phyloP scores from a whole-genome alignment of 345 rosid species.

The Crucihimalaya himalaica region DNA sequence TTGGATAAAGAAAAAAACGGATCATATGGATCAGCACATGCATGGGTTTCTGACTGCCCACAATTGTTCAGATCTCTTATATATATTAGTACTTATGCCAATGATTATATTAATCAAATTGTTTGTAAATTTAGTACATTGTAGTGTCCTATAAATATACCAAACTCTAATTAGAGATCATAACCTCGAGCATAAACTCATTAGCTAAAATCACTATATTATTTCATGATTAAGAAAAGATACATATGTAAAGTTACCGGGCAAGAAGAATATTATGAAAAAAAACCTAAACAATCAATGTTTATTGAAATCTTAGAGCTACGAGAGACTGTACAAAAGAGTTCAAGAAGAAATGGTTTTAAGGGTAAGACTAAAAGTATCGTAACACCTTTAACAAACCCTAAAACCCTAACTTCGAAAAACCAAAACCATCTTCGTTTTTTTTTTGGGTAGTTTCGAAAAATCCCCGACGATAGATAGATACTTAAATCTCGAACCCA shows the following conservation, averaged over 20 bases:
- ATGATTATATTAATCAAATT: conserved; percentile 19
- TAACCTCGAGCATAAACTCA: not conserved
- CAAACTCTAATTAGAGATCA: conserved; percentile 3
- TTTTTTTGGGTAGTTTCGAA: conserved; percentile 20
- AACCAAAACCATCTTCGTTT: conserved; percentile 23
- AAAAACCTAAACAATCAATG: conserved; percentile 14
- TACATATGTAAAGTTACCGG: conserved; percentile 2
- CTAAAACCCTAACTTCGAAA: conserved; percentile 42
- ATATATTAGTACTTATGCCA: not conserved
- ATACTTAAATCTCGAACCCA: conserved; percentile 11
- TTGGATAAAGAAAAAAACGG: not conserved
- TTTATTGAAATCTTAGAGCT: conserved; percentile 1
- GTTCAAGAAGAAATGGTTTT: conserved; percentile 32
- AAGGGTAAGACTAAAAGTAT: conserved; percentile 21
- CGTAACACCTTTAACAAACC: conserved; percentile 28
- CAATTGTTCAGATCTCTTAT: conserved; percentile 23
- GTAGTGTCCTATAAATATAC: not conserved
- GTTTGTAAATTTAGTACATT: not conserved
- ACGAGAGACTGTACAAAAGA: conserved; percentile 33
- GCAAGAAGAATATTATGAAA: not conserved
- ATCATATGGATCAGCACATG: conserved; percentile 30
- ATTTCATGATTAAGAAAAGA: conserved; percentile 9
- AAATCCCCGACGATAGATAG: conserved; percentile 23
- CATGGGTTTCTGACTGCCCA: conserved; percentile 20
- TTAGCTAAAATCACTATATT: not conserved